Evolutionary conservation across 164 flowering plant species (phyloP).

Genomic region (Nelumbo lutea): DNA sequence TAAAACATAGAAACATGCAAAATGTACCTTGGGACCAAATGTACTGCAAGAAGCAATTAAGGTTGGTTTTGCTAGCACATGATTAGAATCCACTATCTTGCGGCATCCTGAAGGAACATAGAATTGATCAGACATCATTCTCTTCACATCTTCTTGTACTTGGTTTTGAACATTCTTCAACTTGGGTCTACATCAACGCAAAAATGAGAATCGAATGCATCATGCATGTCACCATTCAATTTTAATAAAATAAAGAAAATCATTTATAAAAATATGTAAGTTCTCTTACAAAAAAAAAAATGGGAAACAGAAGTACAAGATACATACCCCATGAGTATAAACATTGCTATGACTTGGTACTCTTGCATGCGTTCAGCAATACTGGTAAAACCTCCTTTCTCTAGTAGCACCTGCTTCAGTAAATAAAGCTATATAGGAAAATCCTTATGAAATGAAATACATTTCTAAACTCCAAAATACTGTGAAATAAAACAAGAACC

Average conservation of each 20-base stretch:
- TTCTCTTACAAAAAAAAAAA: constrained; percentile 1
- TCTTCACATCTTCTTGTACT: constrained; percentile 72
- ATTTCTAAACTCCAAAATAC: not conserved
- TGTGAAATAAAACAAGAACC: not conserved
- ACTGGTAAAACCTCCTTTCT: constrained; percentile 35
- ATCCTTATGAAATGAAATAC: not conserved
- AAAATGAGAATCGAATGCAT: not conserved
- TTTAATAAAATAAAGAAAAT: not conserved
- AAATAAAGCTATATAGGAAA: constrained; percentile 1
- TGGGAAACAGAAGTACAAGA: not conserved
- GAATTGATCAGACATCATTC: constrained; percentile 67
- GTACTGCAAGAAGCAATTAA: constrained; percentile 76
- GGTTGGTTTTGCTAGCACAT: constrained; percentile 35
- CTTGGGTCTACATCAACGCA: constrained; percentile 53
- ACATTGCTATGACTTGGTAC: constrained; percentile 88
- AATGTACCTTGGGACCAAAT: constrained; percentile 81
- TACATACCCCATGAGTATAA: constrained; percentile 73
- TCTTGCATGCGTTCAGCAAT: constrained; percentile 69
- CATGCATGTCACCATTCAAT: not conserved
- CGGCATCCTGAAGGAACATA: constrained; percentile 30
- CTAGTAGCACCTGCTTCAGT: constrained; percentile 55
- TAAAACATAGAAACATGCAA: constrained; percentile 1
- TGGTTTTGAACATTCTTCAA: constrained; percentile 50
- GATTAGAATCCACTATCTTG: constrained; percentile 14
- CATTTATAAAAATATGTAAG: not conserved